Evolutionary conservation across 2,329 filamentous ascomycete genomes (phyloP).

Genomic region (Fulvia fulva): DNA sequence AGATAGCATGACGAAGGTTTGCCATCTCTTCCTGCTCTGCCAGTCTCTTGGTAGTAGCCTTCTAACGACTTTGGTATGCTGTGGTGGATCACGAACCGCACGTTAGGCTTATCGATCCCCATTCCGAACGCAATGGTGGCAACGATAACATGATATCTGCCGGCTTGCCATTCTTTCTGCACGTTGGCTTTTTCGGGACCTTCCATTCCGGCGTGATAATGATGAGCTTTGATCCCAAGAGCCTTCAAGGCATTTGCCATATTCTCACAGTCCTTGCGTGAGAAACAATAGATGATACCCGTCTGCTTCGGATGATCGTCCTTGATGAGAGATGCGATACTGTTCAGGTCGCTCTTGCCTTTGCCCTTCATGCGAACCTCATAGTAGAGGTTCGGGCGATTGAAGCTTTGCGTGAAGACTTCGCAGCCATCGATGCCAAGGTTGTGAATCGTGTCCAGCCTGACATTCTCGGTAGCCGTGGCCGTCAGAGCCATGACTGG

Average conservation of each 20-base stretch:
- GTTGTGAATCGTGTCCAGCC: constrained; percentile 85
- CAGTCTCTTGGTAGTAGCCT: constrained; percentile 97
- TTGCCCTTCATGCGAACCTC: constrained; percentile 68
- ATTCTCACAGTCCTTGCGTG: constrained; percentile 75
- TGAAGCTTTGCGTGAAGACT: constrained; percentile 88
- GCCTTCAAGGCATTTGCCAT: constrained; percentile 66
- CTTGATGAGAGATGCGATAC: constrained; percentile 64
- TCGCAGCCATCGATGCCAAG: constrained; percentile 76
- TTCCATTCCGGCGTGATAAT: constrained; percentile 82
- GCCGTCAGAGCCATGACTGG: constrained; percentile 94
- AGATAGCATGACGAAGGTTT: constrained; percentile 83
- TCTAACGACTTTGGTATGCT: constrained; percentile 91
- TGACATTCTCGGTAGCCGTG: constrained; percentile 90
- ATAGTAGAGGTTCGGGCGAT: constrained; percentile 90
- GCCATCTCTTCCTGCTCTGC: constrained; percentile 87
- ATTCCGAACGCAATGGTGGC: constrained; percentile 98
- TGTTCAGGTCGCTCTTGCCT: constrained; percentile 50
- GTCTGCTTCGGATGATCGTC: constrained; percentile 65
- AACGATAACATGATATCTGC: constrained; percentile 80
- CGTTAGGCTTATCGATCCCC: constrained; percentile 98
- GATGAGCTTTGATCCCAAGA: constrained; percentile 65
- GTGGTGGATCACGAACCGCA: constrained; percentile 93
- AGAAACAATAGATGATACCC: constrained; percentile 91
- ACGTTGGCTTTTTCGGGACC: constrained; percentile 64
- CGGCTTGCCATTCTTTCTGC: constrained; percentile 79